Percentiles rank a stretch among this genome's conserved stretches.
Conservation (phyloP, 768 basidiomycete genomes). For the Tubosaeta brunneosetosa region DNA sequence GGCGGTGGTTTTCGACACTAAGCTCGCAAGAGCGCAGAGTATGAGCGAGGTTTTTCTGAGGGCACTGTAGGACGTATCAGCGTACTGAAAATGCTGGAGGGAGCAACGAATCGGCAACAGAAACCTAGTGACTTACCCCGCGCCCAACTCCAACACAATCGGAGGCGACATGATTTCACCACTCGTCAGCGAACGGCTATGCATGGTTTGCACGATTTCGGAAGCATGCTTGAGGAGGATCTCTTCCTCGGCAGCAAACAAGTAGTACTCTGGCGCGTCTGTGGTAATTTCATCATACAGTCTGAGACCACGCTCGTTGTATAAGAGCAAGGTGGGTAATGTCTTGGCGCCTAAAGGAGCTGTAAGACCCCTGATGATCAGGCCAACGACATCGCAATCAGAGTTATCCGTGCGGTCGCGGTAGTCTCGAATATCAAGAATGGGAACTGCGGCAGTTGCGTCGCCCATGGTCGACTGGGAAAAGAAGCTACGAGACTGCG, state of each 20-base stretch:
- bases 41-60: constrained; percentile 87
- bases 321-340: constrained; percentile 80
- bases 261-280: constrained; percentile 77
- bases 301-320: constrained; percentile 80
- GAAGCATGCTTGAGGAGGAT: constrained; percentile 69
- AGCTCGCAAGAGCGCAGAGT: constrained; percentile 60
- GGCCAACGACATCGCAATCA: constrained; percentile 34
- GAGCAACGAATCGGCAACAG: not conserved
- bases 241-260: constrained; percentile 83
- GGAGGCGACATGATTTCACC: constrained; percentile 37
- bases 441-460: constrained; percentile 12
- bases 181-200: constrained; percentile 29
- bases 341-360: constrained; percentile 52
- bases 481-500: not conserved
- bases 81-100: not conserved
- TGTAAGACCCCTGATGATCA: constrained; percentile 53
- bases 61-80: constrained; percentile 45
- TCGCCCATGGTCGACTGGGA: constrained; percentile 16
- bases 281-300: constrained; percentile 86
- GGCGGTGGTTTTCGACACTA: constrained; percentile 35
- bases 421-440: constrained; percentile 21
- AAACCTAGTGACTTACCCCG: constrained; percentile 59
- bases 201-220: constrained; percentile 75
- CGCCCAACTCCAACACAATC: constrained; percentile 85
- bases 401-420: constrained; percentile 2